Evolutionary conservation across 2,329 filamentous ascomycete genomes (phyloP).

Genomic region (Xylaria sp.): DNA sequence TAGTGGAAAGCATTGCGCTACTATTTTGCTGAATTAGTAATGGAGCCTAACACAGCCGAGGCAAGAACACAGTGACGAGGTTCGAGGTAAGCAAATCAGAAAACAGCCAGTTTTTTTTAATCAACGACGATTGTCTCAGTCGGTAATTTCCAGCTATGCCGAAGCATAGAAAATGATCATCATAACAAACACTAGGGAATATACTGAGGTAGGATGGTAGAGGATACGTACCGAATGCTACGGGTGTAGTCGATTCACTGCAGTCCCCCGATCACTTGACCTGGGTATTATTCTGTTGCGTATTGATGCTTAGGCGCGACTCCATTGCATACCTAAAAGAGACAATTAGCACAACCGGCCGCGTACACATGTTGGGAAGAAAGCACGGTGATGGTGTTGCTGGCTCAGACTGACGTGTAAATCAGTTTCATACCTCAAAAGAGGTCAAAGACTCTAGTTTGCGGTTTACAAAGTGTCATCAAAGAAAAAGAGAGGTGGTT

Average conservation of each 20-base stretch:
- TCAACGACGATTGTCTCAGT: conserved; percentile 79
- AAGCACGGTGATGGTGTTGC: conserved; percentile 30
- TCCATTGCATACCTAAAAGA: conserved; percentile 28
- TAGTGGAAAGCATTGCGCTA: conserved; percentile 5
- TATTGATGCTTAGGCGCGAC: not conserved
- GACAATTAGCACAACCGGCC: conserved; percentile 41
- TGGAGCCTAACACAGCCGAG: not conserved
- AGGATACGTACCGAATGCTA: conserved; percentile 31
- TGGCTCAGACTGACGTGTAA: conserved; percentile 93
- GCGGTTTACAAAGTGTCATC: conserved; percentile 87
- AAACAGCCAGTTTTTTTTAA: conserved; percentile 85
- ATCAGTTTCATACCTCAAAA: conserved; percentile 80
- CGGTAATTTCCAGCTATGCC: conserved; percentile 96
- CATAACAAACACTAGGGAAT: conserved; percentile 52
- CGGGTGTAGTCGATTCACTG: not conserved
- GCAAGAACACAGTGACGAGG: not conserved
- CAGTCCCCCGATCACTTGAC: conserved; percentile 16
- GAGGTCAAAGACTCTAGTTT: conserved; percentile 94
- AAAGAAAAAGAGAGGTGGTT: conserved; percentile 43
- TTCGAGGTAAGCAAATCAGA: conserved; percentile 65
- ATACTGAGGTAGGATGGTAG: not conserved
- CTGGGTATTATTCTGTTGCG: not conserved
- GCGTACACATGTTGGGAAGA: not conserved
- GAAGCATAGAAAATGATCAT: conserved; percentile 76
- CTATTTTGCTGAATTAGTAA: conserved; percentile 43